A percentile compares a stretch with the other conserved stretches of the same genome.
Conservation (phyloP, 768 basidiomycete species). For the Xerocomellus dryophilus region DNA sequence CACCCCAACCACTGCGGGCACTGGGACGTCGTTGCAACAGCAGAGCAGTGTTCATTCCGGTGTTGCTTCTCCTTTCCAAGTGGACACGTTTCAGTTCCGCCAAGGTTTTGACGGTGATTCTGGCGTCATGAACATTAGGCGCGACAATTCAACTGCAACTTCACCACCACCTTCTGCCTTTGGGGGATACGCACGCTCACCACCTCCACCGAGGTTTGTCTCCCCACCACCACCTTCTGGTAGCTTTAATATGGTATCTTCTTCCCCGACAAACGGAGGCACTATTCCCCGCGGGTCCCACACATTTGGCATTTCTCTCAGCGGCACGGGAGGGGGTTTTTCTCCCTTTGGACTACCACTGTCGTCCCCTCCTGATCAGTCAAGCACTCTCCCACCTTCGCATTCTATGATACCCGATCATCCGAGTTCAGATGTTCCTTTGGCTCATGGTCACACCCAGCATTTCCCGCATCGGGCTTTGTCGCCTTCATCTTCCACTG, state of each 20-base stretch:
- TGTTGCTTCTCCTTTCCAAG: conserved; percentile 29
- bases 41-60: conserved; percentile 20
- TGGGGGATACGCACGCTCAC: conserved; percentile 32
- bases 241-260: conserved; percentile 27
- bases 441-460: conserved; percentile 35
- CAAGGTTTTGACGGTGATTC: conserved; percentile 30
- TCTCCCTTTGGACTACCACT: conserved; percentile 35
- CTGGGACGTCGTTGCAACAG: conserved; percentile 27
- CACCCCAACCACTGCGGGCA: conserved; percentile 60
- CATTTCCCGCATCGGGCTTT: conserved; percentile 39
- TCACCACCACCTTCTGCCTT: conserved; percentile 27
- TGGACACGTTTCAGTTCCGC: conserved; percentile 29
- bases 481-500: conserved; percentile 38
- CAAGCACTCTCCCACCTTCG: conserved; percentile 27
- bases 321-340: conserved; percentile 24
- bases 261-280: conserved; percentile 25
- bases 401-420: conserved; percentile 38
- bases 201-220: conserved; percentile 34
- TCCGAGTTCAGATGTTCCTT: conserved; percentile 29
- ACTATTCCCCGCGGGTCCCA: conserved; percentile 32
- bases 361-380: conserved; percentile 30
- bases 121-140: conserved; percentile 15
- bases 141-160: conserved; percentile 24
- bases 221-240: conserved; percentile 32
- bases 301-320: conserved; percentile 32